Percentiles rank a stretch among this genome's conserved stretches.
phyloP scores from a whole-genome alignment of 176 grass and related monocot species.

The Eremochloa ophiuroides region DNA sequence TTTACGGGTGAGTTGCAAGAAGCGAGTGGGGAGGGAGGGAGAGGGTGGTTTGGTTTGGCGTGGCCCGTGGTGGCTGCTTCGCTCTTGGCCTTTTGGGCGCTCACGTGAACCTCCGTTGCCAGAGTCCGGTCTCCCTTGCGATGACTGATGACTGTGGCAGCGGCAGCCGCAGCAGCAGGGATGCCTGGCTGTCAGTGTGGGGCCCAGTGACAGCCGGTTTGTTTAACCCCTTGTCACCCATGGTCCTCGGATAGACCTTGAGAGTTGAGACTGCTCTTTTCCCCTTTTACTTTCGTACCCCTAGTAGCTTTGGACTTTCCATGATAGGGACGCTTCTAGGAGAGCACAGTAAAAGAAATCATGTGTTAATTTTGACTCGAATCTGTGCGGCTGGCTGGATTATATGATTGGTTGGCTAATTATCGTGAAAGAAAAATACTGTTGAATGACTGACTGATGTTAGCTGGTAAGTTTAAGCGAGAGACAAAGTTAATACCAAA shows the following conservation, averaged over 20 bases:
- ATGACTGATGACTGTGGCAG: constrained; percentile 29
- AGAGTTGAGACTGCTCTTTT: neutral
- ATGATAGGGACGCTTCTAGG: neutral
- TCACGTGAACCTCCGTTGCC: constrained; percentile 44
- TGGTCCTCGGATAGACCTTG: neutral
- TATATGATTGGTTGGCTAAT: no score
- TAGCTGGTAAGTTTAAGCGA: no score
- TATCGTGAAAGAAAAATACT: no score
- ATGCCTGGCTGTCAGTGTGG: constrained; percentile 14
- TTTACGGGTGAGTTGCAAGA: constrained; percentile 27
- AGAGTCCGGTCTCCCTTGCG: neutral
- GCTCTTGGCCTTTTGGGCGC: constrained; percentile 15
- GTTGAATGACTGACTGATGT: no score
- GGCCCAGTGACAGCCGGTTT: neutral
- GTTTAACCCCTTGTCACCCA: constrained; percentile 21
- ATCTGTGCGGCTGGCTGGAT: no score
- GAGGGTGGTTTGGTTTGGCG: neutral
- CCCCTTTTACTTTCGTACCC: neutral
- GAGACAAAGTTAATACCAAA: neutral
- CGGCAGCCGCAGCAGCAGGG: neutral
- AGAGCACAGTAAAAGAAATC: neutral
- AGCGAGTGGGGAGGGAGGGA: neutral
- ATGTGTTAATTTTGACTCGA: neutral
- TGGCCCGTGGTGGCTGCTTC: neutral
- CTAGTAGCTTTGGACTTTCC: neutral